Percentiles rank a stretch among this genome's conserved stretches.
These are phyloP conservation scores for Macrolepiota fuliginosa DNA, from an alignment of 768 basidiomycete species.

Conservation along the genomic window DNA sequence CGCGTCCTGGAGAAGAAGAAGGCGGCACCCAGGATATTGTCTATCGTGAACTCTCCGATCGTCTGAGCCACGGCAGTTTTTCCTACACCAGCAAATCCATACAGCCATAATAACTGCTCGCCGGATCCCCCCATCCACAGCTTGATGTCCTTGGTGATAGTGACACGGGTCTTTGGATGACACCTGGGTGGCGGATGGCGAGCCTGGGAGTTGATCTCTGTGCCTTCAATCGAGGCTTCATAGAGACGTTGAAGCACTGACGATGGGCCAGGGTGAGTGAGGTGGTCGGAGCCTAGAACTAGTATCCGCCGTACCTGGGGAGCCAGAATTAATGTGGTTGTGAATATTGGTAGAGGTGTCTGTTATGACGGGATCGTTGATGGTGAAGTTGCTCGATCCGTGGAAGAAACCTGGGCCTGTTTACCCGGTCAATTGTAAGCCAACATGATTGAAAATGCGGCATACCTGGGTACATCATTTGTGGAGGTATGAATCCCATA, in stretches of 20 bases:
- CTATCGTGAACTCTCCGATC: neutral
- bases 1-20: slow-evolving; percentile 1
- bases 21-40: slow-evolving; percentile 1
- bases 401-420: slow-evolving; percentile 10
- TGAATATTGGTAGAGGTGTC: neutral
- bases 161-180: slow-evolving; percentile 9
- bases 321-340: neutral
- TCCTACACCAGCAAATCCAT: slow-evolving; percentile 6
- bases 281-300: neutral
- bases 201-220: slow-evolving; percentile 5
- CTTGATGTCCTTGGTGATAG: neutral
- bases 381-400: neutral
- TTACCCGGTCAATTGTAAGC: neutral
- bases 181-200: slow-evolving; percentile 9
- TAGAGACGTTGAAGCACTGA: neutral
- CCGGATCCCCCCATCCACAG: too few relatives aligned
- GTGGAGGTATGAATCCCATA: neutral
- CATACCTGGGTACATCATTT: neutral
- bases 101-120: slow-evolving; percentile 4
- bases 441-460: neutral
- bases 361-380: neutral
- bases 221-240: neutral
- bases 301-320: neutral
- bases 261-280: neutral
- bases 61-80: slow-evolving; percentile 10